These are phyloP conservation scores for Heterobasidion parviporum DNA, from an alignment of 1,284 basidiomycete species.

Conservation along the genomic window DNA sequence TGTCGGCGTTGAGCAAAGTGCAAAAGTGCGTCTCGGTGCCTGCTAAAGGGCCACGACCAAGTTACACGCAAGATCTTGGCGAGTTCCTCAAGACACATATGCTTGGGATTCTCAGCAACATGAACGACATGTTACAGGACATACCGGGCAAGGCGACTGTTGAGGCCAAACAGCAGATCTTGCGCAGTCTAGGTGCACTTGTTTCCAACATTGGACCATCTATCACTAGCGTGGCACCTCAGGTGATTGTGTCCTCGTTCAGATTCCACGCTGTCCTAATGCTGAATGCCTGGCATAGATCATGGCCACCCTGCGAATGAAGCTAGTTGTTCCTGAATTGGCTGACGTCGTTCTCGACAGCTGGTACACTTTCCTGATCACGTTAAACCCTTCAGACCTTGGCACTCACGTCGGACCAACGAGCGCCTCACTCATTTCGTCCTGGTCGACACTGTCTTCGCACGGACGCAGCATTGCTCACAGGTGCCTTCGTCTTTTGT, in stretches of 20 bases:
- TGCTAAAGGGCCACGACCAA: slow-evolving; percentile 15
- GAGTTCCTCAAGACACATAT: slow-evolving; percentile 67
- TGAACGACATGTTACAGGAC: slow-evolving; percentile 82
- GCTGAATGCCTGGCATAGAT: slow-evolving; percentile 43
- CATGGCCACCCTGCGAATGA: slow-evolving; percentile 94
- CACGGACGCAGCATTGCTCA: slow-evolving; percentile 48
- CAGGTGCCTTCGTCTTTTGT: slow-evolving; percentile 62
- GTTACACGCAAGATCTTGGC: slow-evolving; percentile 31
- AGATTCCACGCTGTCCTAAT: not conserved
- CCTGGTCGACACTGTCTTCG: slow-evolving; percentile 65
- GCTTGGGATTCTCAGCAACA: slow-evolving; percentile 73
- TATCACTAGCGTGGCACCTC: slow-evolving; percentile 73
- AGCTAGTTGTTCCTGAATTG: slow-evolving; percentile 66
- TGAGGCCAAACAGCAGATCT: slow-evolving; percentile 61
- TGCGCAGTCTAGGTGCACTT: slow-evolving; percentile 75
- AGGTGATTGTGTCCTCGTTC: slow-evolving; percentile 38
- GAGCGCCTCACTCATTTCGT: slow-evolving; percentile 75
- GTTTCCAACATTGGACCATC: slow-evolving; percentile 65
- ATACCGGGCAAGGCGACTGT: slow-evolving; percentile 66
- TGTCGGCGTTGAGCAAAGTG: slow-evolving; percentile 55
- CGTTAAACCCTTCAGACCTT: slow-evolving; percentile 65
- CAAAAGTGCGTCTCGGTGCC: slow-evolving; percentile 25
- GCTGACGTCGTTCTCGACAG: slow-evolving; percentile 74
- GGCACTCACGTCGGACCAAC: slow-evolving; percentile 85
- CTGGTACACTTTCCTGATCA: slow-evolving; percentile 77